Evolutionary conservation across 805 yeast genomes (phyloP).

Genomic region (Starmera quercuum): DNA sequence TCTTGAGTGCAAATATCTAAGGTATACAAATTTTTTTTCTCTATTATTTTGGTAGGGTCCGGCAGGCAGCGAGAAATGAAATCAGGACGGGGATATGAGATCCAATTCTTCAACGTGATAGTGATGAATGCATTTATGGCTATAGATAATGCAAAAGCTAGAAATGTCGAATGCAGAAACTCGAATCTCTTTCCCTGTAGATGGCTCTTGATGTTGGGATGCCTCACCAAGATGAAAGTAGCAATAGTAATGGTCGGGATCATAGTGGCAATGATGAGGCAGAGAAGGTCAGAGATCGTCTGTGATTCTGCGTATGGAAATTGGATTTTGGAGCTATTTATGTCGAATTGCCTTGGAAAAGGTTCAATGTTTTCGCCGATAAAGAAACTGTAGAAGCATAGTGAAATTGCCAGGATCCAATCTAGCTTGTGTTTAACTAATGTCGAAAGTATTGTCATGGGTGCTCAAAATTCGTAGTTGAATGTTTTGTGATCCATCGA

Average conservation of each 20-base stretch:
- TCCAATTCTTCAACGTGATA: slow-evolving; percentile 58
- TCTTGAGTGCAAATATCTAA: slow-evolving; percentile 53
- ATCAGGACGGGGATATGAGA: slow-evolving; percentile 89
- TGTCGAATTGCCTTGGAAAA: slow-evolving; percentile 22
- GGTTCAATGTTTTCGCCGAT: too few relatives aligned
- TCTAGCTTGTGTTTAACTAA: too few relatives aligned
- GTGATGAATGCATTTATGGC: slow-evolving; percentile 10
- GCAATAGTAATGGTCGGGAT: slow-evolving; percentile 1
- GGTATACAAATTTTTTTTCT: slow-evolving; percentile 10
- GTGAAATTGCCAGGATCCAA: too few relatives aligned
- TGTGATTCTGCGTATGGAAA: slow-evolving; percentile 18
- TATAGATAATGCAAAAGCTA: slow-evolving; percentile 7
- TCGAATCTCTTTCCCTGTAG: slow-evolving; percentile 5
- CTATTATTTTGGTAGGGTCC: slow-evolving; percentile 21
- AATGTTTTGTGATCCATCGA: too few relatives aligned
- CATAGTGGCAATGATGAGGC: slow-evolving; percentile 3
- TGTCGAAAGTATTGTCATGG: too few relatives aligned
- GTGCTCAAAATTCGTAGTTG: too few relatives aligned
- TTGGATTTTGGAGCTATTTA: slow-evolving; percentile 22
- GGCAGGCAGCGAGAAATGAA: slow-evolving; percentile 81
- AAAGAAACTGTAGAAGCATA: too few relatives aligned
- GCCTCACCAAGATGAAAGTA: neutral
- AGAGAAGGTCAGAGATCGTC: slow-evolving; percentile 5
- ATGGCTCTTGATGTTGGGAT: neutral
- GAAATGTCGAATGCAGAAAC: slow-evolving; percentile 6